These are phyloP conservation scores for Trichoderma gracile DNA, from an alignment of 2,329 filamentous ascomycete genomes.

Conservation along the genomic window DNA sequence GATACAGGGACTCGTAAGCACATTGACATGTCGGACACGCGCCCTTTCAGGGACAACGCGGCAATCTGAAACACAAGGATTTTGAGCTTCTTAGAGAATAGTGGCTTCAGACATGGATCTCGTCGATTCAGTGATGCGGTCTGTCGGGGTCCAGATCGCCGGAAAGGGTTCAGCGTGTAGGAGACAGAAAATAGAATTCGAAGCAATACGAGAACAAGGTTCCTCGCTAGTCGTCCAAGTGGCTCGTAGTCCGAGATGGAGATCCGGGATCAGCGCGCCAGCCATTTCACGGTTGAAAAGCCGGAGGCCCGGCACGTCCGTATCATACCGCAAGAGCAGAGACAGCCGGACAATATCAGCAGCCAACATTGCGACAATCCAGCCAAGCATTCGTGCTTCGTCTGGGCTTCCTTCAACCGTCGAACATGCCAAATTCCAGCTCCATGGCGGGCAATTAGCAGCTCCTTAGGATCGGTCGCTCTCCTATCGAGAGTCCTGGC, in stretches of 20 bases:
- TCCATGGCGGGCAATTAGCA: background rate
- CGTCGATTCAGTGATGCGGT: background rate
- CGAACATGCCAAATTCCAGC: background rate
- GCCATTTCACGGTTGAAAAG: background rate
- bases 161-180: background rate
- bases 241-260: background rate
- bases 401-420: background rate
- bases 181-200: background rate
- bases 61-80: background rate
- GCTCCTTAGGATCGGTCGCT: background rate
- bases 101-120: background rate
- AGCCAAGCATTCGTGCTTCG: background rate
- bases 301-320: background rate
- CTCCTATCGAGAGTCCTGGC: background rate
- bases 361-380: background rate
- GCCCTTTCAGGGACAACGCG: background rate
- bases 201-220: conserved; percentile 1
- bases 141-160: background rate
- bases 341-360: background rate
- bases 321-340: background rate
- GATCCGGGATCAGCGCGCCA: background rate
- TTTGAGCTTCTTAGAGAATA: background rate
- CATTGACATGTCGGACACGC: background rate
- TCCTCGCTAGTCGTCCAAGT: too few species aligned
- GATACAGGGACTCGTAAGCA: background rate